These are phyloP conservation scores for Colletotrichum eleusines DNA, from an alignment of 2,329 filamentous ascomycete genomes.

Conservation along the genomic window DNA sequence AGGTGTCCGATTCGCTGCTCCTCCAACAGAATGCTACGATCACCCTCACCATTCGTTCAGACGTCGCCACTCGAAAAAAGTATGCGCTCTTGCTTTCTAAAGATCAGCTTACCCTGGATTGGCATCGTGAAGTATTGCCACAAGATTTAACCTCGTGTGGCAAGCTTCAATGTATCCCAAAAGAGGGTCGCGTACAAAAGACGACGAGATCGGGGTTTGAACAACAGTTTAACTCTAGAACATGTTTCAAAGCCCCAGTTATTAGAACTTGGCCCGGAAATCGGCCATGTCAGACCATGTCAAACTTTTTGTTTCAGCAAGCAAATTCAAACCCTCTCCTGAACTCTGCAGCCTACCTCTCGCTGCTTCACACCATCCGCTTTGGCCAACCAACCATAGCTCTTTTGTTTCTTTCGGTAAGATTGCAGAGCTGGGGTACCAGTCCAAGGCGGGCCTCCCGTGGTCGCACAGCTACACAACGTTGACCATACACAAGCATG, in stretches of 20 bases:
- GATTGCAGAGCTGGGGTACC: too few species aligned
- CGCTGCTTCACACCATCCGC: not conserved
- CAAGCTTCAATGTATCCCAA: not conserved
- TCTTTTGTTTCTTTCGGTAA: not conserved
- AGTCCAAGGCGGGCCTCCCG: too few species aligned
- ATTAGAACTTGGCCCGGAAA: not conserved
- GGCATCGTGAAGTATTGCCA: not conserved
- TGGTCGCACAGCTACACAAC: too few species aligned
- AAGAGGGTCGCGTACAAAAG: not conserved
- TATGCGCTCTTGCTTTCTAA: not conserved
- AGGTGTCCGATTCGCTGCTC: slow-evolving; percentile 12
- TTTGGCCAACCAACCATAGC: not conserved
- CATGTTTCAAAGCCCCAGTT: slow-evolving; percentile 4
- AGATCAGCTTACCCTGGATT: slow-evolving; percentile 26
- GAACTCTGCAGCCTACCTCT: not conserved
- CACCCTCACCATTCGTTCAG: slow-evolving; percentile 5
- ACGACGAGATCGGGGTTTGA: not conserved
- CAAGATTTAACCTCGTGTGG: not conserved
- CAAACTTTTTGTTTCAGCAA: slow-evolving; percentile 19
- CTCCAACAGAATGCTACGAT: slow-evolving; percentile 6
- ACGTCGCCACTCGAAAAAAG: not conserved
- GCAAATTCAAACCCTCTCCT: slow-evolving; percentile 13
- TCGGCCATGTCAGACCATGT: not conserved
- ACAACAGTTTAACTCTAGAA: not conserved
- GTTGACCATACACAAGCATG: too few species aligned